Conservation (phyloP, 2,329 filamentous ascomycete species). For the Xylariaceae sp. region DNA sequence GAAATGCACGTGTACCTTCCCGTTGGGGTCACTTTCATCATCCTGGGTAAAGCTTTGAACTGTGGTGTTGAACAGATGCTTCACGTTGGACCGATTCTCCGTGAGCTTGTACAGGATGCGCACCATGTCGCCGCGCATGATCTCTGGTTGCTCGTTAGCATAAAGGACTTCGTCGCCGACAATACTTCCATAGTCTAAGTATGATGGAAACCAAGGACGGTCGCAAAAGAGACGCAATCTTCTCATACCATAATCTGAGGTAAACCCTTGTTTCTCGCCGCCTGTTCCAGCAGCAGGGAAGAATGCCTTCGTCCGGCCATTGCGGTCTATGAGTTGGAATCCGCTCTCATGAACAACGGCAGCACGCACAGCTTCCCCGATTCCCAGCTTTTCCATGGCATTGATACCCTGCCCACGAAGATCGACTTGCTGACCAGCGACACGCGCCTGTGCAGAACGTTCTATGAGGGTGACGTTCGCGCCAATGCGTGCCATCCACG, state of each 20-base stretch:
- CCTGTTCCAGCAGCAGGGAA: slow-evolving; percentile 25
- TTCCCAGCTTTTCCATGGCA: slow-evolving; percentile 35
- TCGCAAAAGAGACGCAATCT: no score
- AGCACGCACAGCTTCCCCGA: slow-evolving; percentile 31
- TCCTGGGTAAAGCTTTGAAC: slow-evolving; percentile 25
- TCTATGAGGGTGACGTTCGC: slow-evolving; percentile 39
- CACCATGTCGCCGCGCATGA: slow-evolving; percentile 31
- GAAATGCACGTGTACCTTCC: slow-evolving; percentile 29
- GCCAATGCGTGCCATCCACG: slow-evolving; percentile 32
- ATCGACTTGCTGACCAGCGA: slow-evolving; percentile 40
- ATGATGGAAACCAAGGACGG: no score
- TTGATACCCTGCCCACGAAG: slow-evolving; percentile 37
- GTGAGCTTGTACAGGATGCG: slow-evolving; percentile 25
- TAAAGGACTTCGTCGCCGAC: no score
- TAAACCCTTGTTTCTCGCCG: slow-evolving; percentile 26
- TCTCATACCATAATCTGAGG: slow-evolving; percentile 31
- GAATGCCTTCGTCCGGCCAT: slow-evolving; percentile 19
- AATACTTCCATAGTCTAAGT: no score
- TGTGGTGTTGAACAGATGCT: slow-evolving; percentile 23
- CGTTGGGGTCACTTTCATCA: slow-evolving; percentile 10
- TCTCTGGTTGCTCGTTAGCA: no score
- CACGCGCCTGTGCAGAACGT: slow-evolving; percentile 31
- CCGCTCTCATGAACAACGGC: slow-evolving; percentile 35
- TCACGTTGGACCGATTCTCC: slow-evolving; percentile 7
- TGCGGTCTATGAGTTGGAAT: slow-evolving; percentile 31